Evolutionary conservation across 352 stramenopile species (phyloP).

Genomic region (Blastocystis sp.): DNA sequence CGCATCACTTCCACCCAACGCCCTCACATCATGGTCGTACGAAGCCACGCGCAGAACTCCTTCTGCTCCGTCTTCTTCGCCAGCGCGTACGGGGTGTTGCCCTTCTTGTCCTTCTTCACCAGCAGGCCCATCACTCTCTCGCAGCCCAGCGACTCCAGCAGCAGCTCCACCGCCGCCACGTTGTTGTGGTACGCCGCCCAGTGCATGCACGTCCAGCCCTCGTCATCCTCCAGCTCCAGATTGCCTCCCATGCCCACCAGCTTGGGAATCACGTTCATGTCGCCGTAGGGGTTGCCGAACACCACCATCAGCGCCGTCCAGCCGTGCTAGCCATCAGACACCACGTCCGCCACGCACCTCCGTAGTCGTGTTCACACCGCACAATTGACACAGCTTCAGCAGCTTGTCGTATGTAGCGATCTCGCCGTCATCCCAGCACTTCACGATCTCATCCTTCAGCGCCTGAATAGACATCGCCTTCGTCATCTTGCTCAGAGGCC

Average conservation of each 20-base stretch:
- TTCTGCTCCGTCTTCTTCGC: conserved; percentile 40
- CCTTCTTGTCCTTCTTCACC: conserved; percentile 51
- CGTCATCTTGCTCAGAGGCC: conserved; percentile 60
- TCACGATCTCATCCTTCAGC: conserved; percentile 58
- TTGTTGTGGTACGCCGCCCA: conserved; percentile 69
- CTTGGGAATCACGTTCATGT: conserved; percentile 2
- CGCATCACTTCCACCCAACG: neutral
- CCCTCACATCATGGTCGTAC: neutral
- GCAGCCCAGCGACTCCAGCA: conserved; percentile 3
- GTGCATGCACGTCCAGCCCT: conserved; percentile 56
- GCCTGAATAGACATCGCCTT: neutral
- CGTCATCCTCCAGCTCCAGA: conserved; percentile 24
- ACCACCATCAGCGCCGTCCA: conserved; percentile 67
- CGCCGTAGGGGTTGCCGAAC: conserved; percentile 54
- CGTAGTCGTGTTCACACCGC: conserved; percentile 18
- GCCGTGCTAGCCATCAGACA: conserved; percentile 17
- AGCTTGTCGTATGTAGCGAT: conserved; percentile 53
- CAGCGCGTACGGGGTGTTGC: conserved; percentile 19
- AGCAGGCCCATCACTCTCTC: conserved; percentile 3
- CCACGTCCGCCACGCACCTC: neutral
- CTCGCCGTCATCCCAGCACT: conserved; percentile 64
- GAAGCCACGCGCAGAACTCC: conserved; percentile 29
- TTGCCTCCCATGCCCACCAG: conserved; percentile 25
- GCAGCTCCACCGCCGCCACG: conserved; percentile 45
- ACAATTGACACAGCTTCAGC: neutral